Evolutionary conservation across 768 basidiomycete species (phyloP).

Genomic region (Lactarius hatsudake): DNA sequence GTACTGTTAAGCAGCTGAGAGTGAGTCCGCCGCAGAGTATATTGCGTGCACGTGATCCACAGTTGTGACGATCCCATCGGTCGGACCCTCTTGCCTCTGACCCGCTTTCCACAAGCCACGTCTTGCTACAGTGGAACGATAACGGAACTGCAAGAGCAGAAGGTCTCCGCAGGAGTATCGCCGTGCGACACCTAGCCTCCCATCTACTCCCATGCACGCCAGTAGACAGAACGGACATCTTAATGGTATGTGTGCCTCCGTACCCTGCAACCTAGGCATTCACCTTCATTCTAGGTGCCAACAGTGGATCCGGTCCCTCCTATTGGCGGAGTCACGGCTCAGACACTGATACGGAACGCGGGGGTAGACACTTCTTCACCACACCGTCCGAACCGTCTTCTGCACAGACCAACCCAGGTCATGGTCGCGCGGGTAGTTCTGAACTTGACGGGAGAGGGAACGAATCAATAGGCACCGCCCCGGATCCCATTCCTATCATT

Average conservation of each 20-base stretch:
- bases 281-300: constrained; percentile 14
- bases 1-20: neutral
- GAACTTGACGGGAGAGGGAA: constrained; percentile 33
- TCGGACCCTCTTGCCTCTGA: neutral
- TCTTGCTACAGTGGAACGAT: neutral
- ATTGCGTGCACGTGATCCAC: neutral
- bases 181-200: neutral
- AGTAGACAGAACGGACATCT: constrained; percentile 19
- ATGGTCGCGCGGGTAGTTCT: constrained; percentile 31
- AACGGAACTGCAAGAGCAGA: neutral
- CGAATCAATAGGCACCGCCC: constrained; percentile 34
- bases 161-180: neutral
- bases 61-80: neutral
- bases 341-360: constrained; percentile 37
- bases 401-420: constrained; percentile 27
- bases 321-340: constrained; percentile 27
- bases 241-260: constrained; percentile 9
- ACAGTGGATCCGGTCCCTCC: constrained; percentile 24
- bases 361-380: constrained; percentile 31
- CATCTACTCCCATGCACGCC: constrained; percentile 12
- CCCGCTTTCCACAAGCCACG: neutral
- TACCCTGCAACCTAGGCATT: neutral
- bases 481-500: constrained; percentile 54
- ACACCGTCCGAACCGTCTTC: constrained; percentile 35
- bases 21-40: neutral